Evolutionary conservation across 2,329 filamentous ascomycete genomes (phyloP), one percentile per base, ranked within the genome.

Genomic region (Rasamsonia emersonii): DNA sequence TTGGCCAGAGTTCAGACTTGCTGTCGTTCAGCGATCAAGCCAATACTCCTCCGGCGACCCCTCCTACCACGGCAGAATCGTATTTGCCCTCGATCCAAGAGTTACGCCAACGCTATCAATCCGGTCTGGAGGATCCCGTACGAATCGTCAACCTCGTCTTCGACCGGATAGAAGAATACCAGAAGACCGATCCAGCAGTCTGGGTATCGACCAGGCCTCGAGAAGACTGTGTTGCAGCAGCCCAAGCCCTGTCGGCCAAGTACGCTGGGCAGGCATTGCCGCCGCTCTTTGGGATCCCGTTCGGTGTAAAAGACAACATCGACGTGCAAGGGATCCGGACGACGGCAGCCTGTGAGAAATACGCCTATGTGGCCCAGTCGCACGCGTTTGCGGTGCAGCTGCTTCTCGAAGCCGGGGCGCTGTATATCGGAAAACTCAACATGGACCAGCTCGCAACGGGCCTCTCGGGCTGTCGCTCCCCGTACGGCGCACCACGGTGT

Each of bases 401-500:
- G 25, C 47, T 73, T 4, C 54, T 73, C 3, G 54, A 60, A 4
- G 64, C 67, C 9, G 73, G 73, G 5, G 74, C 64, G 1, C 46
- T 77, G 3, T 67, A 71, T 35, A 59, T 77, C 25, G 74, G 74
- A 18, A 78, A 77, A 45, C 62, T 62, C 9, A 72, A 71, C 43
- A 62, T 79, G 33, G 75, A 79, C 45, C 74, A 79, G 49, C 61
- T 79, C 3, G 75, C 74, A 3, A 78, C 74, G 1, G 75, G 75
- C 1, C 59, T 79, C 3, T 71, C 67, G 9, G 75, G 74, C 10
- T 72, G 68, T 28, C 65, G 73, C 16, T 75, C 70, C 2, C 71
- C 73, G 0, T 76, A 70, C 39, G 75, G 74, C 2, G 67, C 63
- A 13, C 68, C 73, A 1, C 61, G 68, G 14, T 75, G 70, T 33